phyloP scores from a whole-genome alignment of 257 asterid genomes.

The Petrea volubilis region DNA sequence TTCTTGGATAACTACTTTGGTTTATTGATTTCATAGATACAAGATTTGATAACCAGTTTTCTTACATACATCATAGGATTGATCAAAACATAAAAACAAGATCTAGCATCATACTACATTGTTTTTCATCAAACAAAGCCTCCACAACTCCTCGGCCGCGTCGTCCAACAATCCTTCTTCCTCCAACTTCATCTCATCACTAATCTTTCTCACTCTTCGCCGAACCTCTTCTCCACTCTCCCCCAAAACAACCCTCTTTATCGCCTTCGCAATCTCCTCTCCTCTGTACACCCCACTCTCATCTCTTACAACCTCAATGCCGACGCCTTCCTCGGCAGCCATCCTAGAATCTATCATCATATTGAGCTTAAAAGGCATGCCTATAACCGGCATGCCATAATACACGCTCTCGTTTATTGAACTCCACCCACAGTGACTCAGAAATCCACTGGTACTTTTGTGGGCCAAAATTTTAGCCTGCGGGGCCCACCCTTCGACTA shows the following conservation, averaged over 20 bases:
- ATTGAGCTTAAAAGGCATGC: constrained; percentile 37
- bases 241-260: constrained; percentile 24
- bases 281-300: constrained; percentile 22
- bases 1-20: no score
- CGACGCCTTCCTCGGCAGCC: constrained; percentile 23
- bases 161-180: constrained; percentile 24
- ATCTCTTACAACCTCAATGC: constrained; percentile 33
- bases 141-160: constrained; percentile 8
- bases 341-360: constrained; percentile 31
- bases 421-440: constrained; percentile 58
- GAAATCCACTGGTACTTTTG: constrained; percentile 36
- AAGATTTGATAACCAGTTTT: neutral
- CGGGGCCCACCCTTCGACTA: constrained; percentile 47
- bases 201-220: constrained; percentile 18
- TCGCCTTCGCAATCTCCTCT: constrained; percentile 27
- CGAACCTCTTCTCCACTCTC: constrained; percentile 22
- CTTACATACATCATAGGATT: neutral
- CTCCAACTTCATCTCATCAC: constrained; percentile 28
- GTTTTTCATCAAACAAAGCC: constrained; percentile 12
- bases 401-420: constrained; percentile 40
- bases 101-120: neutral
- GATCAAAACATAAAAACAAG: neutral
- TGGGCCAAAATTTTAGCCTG: constrained; percentile 38
- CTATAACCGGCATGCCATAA: constrained; percentile 42
- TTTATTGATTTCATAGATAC: no score